These are phyloP conservation scores for Myriangium duriaei DNA, from an alignment of 2,329 filamentous ascomycete species.

Conservation along the genomic window DNA sequence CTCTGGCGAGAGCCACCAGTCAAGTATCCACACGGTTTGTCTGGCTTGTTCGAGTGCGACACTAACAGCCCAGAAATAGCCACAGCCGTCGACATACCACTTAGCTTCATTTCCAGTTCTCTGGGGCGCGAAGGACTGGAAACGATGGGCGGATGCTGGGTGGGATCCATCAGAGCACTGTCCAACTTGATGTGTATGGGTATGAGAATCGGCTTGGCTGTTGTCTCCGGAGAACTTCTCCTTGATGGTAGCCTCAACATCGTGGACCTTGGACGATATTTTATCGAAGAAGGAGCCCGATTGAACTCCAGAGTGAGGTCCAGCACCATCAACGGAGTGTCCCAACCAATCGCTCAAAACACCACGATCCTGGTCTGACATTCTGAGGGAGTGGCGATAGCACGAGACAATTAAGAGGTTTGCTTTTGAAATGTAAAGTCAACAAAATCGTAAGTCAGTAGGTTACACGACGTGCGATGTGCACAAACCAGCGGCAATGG, in stretches of 20 bases:
- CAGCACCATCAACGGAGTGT: no score
- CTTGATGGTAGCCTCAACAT: conserved; percentile 39
- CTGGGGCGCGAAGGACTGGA: conserved; percentile 57
- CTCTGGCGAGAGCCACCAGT: conserved; percentile 86
- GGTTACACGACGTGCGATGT: no score
- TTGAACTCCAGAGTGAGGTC: no score
- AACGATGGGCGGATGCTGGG: conserved; percentile 38
- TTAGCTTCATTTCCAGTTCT: conserved; percentile 61
- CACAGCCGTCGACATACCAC: conserved; percentile 81
- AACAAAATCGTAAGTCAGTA: no score
- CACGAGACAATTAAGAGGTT: no score
- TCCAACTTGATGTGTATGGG: conserved; percentile 32
- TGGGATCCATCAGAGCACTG: conserved; percentile 25
- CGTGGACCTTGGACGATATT: conserved; percentile 40
- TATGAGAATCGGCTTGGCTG: conserved; percentile 34
- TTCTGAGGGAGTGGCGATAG: no score
- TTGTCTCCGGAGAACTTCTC: conserved; percentile 35
- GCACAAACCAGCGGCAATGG: no score
- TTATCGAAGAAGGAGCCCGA: conserved; percentile 36
- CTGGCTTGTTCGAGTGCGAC: conserved; percentile 64
- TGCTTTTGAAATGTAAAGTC: no score
- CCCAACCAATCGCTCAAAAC: no score
- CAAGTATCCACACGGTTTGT: conserved; percentile 72
- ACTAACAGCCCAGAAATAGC: conserved; percentile 77
- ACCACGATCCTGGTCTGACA: no score